These are phyloP conservation scores for Rhodotorula toruloides DNA, from an alignment of 768 basidiomycete species.

Conservation along the genomic window DNA sequence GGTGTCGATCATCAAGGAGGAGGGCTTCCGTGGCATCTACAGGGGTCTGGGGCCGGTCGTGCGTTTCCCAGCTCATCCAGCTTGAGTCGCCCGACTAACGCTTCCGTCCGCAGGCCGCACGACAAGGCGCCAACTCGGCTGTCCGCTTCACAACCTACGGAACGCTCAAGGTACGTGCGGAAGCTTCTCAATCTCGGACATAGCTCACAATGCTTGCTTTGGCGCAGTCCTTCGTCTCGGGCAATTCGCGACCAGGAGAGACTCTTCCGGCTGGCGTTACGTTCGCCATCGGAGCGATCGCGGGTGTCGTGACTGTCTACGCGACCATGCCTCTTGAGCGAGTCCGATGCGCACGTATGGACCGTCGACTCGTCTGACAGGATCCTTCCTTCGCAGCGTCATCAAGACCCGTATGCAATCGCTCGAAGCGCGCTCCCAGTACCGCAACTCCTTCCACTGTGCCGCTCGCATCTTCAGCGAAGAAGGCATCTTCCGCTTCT, in stretches of 20 bases:
- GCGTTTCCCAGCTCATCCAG: constrained; percentile 44
- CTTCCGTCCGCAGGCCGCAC: constrained; percentile 69
- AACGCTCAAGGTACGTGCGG: constrained; percentile 59
- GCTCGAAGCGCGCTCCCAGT: constrained; percentile 70
- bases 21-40: constrained; percentile 72
- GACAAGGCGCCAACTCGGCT: constrained; percentile 96
- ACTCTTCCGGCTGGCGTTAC: constrained; percentile 79
- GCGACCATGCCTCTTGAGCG: constrained; percentile 53
- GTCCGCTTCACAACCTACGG: constrained; percentile 92
- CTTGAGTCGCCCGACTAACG: not conserved
- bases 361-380: not conserved
- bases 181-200: not conserved
- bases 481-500: constrained; percentile 80
- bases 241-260: constrained; percentile 74
- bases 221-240: constrained; percentile 71
- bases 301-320: constrained; percentile 92
- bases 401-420: constrained; percentile 99
- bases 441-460: constrained; percentile 92
- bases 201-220: not conserved
- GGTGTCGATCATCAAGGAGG: constrained; percentile 67
- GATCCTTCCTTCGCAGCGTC: constrained; percentile 55
- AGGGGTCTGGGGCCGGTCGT: constrained; percentile 86
- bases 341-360: constrained; percentile 14
- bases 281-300: constrained; percentile 87
- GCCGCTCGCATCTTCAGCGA: constrained; percentile 90